Evolutionary conservation across 805 yeast genomes (phyloP).

Genomic region (Candida khao-thaluensis): DNA sequence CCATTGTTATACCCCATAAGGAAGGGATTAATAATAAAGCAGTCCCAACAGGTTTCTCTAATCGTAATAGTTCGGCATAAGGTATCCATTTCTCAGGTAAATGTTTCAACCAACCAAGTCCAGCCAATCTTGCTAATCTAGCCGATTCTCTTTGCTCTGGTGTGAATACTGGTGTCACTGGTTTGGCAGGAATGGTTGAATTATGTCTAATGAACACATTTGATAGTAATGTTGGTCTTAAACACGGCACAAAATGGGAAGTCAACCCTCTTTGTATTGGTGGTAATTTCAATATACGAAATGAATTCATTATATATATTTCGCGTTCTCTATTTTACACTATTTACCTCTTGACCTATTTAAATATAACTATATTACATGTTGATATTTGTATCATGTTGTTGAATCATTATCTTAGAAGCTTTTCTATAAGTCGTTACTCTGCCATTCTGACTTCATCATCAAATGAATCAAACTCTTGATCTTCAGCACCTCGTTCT

Average conservation of each 20-base stretch:
- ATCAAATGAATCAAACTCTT: constrained; percentile 33
- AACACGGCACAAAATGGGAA: background rate
- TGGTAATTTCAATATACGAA: background rate
- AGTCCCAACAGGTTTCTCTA: constrained; percentile 97
- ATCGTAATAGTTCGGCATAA: constrained; percentile 85
- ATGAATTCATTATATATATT: background rate
- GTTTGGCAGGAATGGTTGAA: background rate
- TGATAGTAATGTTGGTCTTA: background rate
- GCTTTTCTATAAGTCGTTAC: too few relatives aligned
- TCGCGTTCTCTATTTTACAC: background rate
- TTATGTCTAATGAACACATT: background rate
- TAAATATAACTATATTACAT: too few relatives aligned
- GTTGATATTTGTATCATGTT: too few relatives aligned
- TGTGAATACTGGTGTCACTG: constrained; percentile 19
- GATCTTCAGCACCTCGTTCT: constrained; percentile 27
- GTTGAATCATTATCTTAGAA: too few relatives aligned
- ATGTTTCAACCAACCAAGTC: constrained; percentile 47
- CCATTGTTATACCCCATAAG: constrained; percentile 91
- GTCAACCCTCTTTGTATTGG: background rate
- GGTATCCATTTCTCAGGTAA: constrained; percentile 80
- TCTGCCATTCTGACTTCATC: constrained; percentile 17
- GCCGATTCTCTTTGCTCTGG: constrained; percentile 51
- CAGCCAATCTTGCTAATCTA: constrained; percentile 46
- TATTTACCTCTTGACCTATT: too few relatives aligned
- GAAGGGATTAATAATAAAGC: constrained; percentile 81